Evolutionary conservation across 2,329 filamentous ascomycete species (phyloP), one percentile per base, ranked within the genome.

Genomic region (Xylaria polymorpha): DNA sequence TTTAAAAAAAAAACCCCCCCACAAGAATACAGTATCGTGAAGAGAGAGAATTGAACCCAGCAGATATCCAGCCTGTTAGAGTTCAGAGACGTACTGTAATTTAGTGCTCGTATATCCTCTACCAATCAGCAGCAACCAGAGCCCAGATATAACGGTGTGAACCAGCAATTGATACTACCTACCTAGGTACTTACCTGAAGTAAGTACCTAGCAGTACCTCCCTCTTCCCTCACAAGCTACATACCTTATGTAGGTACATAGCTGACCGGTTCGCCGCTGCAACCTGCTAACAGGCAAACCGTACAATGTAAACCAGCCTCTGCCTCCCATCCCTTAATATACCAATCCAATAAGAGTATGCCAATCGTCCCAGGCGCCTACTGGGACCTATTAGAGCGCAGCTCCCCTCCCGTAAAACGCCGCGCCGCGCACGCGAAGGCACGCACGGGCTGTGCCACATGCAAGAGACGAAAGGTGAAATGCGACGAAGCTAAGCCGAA

Each of bases 401-500:
- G 66, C 43, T 48, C 59, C 18, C 55, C 70, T 8, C 72, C 71
- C 15, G 22, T 63, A 12, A 74, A 72, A 25, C 74, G 73, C 22
- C 67, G 74, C 25, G 63, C 65, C 56, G 55, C 68, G 2, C 74
- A 75, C 53, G 57, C 68, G 8, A 75, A 75, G 60, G 68, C 71
- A 5, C 73, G 73, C 29, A 74, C 73, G 15, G 72, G 72, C n/a
- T 75, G 72, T 41, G 35, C 66, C 48, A 75, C 72, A 57, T 75
- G 72, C 67, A 75, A 75, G 68, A 64, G 37, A 15, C 67, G 72
- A 5, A 64, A 53, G n/a, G 72, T 75, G 35, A 75, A 75, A 46
- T 75, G 74, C 53, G 72, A 75, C 66, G 74, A 75, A 58, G 62
- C 61, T 12, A 73, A 71, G 58, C 74, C 74, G 20, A n/a, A 2